These are phyloP conservation scores for Sphagnum magellanicum DNA, from an alignment of 228 moss, liverwort and hornwort genomes.

Conservation along the genomic window DNA sequence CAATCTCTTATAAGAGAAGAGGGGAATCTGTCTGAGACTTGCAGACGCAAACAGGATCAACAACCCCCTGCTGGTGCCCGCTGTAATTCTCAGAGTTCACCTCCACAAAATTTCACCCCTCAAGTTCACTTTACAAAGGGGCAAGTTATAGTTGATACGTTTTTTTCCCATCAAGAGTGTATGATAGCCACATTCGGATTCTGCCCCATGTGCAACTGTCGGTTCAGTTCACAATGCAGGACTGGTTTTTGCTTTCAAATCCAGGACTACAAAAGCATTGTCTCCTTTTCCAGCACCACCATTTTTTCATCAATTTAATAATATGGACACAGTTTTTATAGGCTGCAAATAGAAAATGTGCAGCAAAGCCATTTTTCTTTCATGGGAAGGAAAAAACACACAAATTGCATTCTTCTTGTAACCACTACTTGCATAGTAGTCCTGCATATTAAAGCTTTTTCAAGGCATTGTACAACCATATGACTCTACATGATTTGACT, in stretches of 20 bases:
- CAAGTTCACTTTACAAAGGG: conserved; percentile 42
- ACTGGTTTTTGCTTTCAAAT: conserved; percentile 39
- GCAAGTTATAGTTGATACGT: conserved; percentile 61
- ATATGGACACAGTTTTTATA: no score
- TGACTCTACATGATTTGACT: no score
- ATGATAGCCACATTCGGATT: conserved; percentile 80
- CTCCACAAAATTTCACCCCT: conserved; percentile 21
- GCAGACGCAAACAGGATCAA: conserved; percentile 12
- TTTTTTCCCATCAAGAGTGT: conserved; percentile 69
- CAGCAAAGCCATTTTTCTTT: no score
- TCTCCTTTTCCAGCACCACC: conserved; percentile 13
- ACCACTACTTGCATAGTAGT: no score
- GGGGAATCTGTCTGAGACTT: no score
- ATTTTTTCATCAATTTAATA: not conserved
- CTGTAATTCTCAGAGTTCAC: conserved; percentile 40
- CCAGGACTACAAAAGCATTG: conserved; percentile 34
- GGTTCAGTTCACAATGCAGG: conserved; percentile 34
- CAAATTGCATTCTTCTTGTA: no score
- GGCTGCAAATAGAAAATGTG: no score
- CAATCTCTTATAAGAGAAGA: conserved; percentile 40
- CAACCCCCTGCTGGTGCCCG: conserved; percentile 29
- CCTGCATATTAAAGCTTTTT: no score
- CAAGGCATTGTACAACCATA: no score
- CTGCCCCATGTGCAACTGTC: conserved; percentile 44
- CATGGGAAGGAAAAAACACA: no score